phyloP scores from a whole-genome alignment of 495 filamentous ascomycete genomes.

The Parathielavia appendiculata region DNA sequence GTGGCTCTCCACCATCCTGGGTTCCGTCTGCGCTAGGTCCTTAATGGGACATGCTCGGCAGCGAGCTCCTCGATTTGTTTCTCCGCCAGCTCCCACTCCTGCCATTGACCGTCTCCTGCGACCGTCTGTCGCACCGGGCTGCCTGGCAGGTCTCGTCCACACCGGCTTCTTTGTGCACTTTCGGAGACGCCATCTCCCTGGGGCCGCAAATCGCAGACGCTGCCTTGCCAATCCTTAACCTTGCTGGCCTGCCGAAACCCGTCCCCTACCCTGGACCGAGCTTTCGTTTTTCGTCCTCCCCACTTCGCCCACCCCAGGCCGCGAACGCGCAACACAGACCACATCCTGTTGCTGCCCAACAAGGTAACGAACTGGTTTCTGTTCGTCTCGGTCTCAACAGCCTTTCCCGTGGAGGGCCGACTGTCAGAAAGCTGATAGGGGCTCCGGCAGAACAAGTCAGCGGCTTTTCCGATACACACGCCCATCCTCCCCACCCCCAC shows the following conservation, averaged over 20 bases:
- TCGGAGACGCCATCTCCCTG: not conserved
- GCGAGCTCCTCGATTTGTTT: constrained; percentile 26
- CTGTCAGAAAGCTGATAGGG: constrained; percentile 1
- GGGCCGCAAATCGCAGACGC: constrained; percentile 7
- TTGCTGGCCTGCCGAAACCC: constrained; percentile 26
- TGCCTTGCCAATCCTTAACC: constrained; percentile 10
- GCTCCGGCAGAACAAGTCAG: not conserved
- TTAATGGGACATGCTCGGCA: constrained; percentile 24
- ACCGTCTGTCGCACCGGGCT: constrained; percentile 11
- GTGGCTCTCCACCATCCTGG: constrained; percentile 27
- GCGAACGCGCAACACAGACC: constrained; percentile 17
- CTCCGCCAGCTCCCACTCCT: constrained; percentile 16
- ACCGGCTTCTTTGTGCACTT: constrained; percentile 6
- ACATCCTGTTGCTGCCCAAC: constrained; percentile 34
- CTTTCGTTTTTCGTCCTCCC: constrained; percentile 21
- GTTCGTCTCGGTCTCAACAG: not conserved
- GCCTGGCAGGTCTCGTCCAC: constrained; percentile 11
- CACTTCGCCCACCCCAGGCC: constrained; percentile 18
- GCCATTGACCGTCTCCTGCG: constrained; percentile 23
- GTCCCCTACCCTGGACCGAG: constrained; percentile 18
- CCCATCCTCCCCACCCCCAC: not conserved
- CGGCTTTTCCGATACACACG: not conserved
- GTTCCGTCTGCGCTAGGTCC: constrained; percentile 15
- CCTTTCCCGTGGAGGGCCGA: too few relatives aligned
- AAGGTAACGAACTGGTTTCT: constrained; percentile 6